Percentiles rank a stretch among this genome's conserved stretches.
Evolutionary conservation across 208 protist species (phyloP).

Genomic region (Porcisia hertigi): DNA sequence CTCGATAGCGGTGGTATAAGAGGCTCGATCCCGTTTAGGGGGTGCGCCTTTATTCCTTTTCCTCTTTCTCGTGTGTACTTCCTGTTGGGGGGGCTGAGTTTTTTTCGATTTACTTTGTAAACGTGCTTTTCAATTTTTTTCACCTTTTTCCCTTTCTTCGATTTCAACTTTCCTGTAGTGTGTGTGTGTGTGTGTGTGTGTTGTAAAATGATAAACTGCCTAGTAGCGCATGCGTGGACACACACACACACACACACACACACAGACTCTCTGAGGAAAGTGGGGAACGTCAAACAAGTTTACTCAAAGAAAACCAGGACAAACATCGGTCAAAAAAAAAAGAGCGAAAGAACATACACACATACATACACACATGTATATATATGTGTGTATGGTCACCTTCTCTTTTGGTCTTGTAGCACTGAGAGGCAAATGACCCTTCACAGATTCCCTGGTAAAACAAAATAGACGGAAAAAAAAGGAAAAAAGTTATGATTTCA

Average conservation of each 20-base stretch:
- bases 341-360: background rate
- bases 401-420: background rate
- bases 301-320: background rate
- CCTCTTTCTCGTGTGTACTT: no score
- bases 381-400: background rate
- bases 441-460: no score
- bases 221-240: background rate
- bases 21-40: no score
- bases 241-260: background rate
- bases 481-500: background rate
- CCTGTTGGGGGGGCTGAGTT: no score
- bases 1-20: no score
- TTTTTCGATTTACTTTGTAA: no score
- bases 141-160: no score
- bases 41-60: no score
- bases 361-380: background rate
- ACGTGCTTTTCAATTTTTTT: no score
- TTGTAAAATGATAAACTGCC: background rate
- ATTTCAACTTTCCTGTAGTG: no score
- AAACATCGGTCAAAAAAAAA: background rate
- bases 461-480: background rate
- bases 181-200: background rate
- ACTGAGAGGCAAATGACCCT: background rate
- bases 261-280: no score
- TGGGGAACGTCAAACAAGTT: background rate